These are phyloP conservation scores for Ascochyta clinopodiicola DNA, from an alignment of 2,329 filamentous ascomycete species.

Conservation along the genomic window DNA sequence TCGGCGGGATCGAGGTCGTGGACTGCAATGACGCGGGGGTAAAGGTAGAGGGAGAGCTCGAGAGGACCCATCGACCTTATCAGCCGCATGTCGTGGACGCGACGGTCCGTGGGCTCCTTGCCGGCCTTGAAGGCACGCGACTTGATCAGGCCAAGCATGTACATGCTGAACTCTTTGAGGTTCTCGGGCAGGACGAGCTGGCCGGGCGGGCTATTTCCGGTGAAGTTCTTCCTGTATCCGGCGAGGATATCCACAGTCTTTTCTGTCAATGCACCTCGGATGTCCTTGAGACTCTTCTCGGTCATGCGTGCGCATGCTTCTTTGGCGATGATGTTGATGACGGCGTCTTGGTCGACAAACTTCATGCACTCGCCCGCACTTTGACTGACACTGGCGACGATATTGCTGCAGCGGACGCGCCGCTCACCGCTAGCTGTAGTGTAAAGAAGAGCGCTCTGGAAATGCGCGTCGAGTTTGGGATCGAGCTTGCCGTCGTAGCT, in stretches of 20 bases:
- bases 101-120: conserved; percentile 85
- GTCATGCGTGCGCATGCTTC: conserved; percentile 88
- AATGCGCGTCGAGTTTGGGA: conserved; percentile 93
- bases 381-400: conserved; percentile 91
- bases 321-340: conserved; percentile 87
- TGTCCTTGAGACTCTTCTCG: conserved; percentile 80
- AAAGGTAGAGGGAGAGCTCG: conserved; percentile 90
- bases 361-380: conserved; percentile 84
- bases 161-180: conserved; percentile 96
- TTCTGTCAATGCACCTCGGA: conserved; percentile 82
- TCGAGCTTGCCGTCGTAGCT: conserved; percentile 98
- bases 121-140: conserved; percentile 91
- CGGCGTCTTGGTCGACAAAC: conserved; percentile 94
- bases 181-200: conserved; percentile 95
- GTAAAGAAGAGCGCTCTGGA: conserved; percentile 93
- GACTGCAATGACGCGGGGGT: conserved; percentile 89
- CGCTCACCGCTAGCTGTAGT: conserved; percentile 89
- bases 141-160: conserved; percentile 88
- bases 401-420: conserved; percentile 88
- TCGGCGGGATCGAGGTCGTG: conserved; percentile 89
- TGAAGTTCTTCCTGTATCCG: conserved; percentile 90
- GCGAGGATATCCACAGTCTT: conserved; percentile 92
- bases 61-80: conserved; percentile 84
- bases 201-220: conserved; percentile 83
- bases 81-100: conserved; percentile 90